These are phyloP conservation scores for Porcisia deanei DNA, from an alignment of 208 protist species.

Conservation along the genomic window DNA sequence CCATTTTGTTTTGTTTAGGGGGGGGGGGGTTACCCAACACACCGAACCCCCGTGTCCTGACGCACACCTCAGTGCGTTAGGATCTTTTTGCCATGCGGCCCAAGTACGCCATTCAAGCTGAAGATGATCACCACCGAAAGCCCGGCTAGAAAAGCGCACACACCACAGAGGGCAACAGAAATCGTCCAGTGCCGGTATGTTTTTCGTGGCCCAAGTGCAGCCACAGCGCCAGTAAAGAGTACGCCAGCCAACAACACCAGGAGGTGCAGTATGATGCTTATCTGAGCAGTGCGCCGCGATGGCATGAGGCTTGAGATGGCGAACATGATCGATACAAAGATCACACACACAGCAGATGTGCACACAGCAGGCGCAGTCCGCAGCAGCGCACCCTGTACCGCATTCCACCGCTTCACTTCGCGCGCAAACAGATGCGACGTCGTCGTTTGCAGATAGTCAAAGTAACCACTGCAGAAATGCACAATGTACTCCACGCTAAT, in stretches of 20 bases:
- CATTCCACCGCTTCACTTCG: conserved; percentile 32
- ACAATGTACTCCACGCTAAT: conserved; percentile 57
- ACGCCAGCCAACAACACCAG: conserved; percentile 36
- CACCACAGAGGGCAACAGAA: conserved; percentile 32
- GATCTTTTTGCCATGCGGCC: conserved; percentile 24
- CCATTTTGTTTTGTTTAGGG: no score
- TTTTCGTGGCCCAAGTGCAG: conserved; percentile 37
- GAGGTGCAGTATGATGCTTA: conserved; percentile 45
- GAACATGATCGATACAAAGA: conserved; percentile 43
- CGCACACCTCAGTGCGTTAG: conserved; percentile 10
- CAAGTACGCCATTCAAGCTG: conserved; percentile 26
- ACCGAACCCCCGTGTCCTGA: no score
- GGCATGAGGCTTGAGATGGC: conserved; percentile 34
- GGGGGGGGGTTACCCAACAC: no score
- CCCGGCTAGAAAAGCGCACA: conserved; percentile 25
- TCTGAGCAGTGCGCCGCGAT: conserved; percentile 34
- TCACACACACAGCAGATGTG: conserved; percentile 34
- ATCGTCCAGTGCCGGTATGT: conserved; percentile 46
- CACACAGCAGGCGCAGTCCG: conserved; percentile 41
- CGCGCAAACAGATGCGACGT: conserved; percentile 59
- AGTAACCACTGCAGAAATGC: conserved; percentile 54
- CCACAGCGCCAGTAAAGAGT: conserved; percentile 35
- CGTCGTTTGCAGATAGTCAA: conserved; percentile 64
- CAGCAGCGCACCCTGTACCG: conserved; percentile 41
- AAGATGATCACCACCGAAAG: conserved; percentile 34